Percentiles rank a stretch among this genome's conserved stretches.
Conservation (phyloP, 768 basidiomycete species). For the Hericium alpestre region DNA sequence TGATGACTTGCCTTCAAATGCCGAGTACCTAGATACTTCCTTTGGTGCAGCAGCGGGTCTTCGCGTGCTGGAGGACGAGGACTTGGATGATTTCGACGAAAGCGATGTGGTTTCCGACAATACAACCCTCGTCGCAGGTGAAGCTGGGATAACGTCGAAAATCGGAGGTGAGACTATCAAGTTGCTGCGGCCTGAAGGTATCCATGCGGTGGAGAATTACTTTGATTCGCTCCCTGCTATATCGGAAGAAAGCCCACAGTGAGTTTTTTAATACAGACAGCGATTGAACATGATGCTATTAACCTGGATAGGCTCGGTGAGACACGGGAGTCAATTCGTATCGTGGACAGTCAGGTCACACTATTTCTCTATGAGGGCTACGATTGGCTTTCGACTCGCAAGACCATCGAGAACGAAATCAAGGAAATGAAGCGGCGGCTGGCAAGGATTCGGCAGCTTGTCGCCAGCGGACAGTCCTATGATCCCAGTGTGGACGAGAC, state of each 20-base stretch:
- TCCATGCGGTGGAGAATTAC: constrained; percentile 66
- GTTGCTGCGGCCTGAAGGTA: constrained; percentile 51
- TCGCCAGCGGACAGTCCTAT: constrained; percentile 81
- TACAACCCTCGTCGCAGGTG: constrained; percentile 4
- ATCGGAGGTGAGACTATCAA: constrained; percentile 81
- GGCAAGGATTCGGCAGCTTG: constrained; percentile 82
- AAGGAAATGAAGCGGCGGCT: constrained; percentile 80
- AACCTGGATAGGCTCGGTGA: constrained; percentile 5
- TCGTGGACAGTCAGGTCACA: constrained; percentile 51
- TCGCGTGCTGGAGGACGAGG: constrained; percentile 61
- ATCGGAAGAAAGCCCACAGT: constrained; percentile 37
- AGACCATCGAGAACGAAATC: constrained; percentile 77
- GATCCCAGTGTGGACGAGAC: constrained; percentile 66
- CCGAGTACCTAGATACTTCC: constrained; percentile 77
- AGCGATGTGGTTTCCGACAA: neutral
- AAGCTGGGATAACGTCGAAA: constrained; percentile 37
- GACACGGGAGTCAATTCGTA: constrained; percentile 32
- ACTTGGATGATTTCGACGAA: constrained; percentile 46
- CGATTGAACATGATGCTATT: constrained; percentile 3
- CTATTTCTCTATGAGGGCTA: constrained; percentile 87
- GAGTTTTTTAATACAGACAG: constrained; percentile 15
- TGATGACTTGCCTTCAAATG: constrained; percentile 85
- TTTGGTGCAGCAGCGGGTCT: constrained; percentile 73
- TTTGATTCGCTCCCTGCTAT: constrained; percentile 55
- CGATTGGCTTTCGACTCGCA: constrained; percentile 84